Conservation (phyloP, 805 yeast species). For the Candida xyloterini region DNA sequence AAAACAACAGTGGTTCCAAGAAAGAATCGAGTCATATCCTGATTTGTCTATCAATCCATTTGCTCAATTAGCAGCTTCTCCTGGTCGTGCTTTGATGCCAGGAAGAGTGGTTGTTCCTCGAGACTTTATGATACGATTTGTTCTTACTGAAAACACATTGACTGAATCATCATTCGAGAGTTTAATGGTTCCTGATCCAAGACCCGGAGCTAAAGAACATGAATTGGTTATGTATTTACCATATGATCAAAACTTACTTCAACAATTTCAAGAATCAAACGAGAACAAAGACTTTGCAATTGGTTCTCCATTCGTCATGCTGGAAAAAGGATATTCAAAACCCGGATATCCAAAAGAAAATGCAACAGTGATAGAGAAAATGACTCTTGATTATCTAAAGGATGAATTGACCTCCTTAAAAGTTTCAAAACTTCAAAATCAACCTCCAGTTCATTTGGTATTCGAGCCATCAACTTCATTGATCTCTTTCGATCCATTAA, state of each 20-base stretch:
- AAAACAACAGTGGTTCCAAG: constrained; percentile 10
- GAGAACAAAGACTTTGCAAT: constrained; percentile 1
- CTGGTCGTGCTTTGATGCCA: constrained; percentile 39
- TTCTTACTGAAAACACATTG: constrained; percentile 19
- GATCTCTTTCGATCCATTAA: constrained; percentile 1
- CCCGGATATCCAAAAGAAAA: constrained; percentile 15
- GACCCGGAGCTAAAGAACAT: not conserved
- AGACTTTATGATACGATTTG: constrained; percentile 36
- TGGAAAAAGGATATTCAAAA: not conserved
- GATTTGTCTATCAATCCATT: constrained; percentile 34
- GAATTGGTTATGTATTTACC: constrained; percentile 9
- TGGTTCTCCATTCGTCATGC: constrained; percentile 1
- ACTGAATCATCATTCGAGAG: constrained; percentile 4
- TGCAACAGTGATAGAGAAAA: constrained; percentile 5
- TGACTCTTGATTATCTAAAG: constrained; percentile 7
- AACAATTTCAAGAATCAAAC: not conserved
- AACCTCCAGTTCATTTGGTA: not conserved
- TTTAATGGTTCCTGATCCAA: constrained; percentile 17
- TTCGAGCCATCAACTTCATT: not conserved
- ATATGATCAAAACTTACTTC: constrained; percentile 2
- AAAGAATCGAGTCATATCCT: constrained; percentile 22
- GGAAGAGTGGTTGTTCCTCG: constrained; percentile 39
- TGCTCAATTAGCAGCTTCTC: constrained; percentile 40
- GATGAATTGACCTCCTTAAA: constrained; percentile 1
- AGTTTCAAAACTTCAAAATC: not conserved